phyloP scores from a whole-genome alignment of 345 rosid genomes.

The Dipteronia dyeriana region DNA sequence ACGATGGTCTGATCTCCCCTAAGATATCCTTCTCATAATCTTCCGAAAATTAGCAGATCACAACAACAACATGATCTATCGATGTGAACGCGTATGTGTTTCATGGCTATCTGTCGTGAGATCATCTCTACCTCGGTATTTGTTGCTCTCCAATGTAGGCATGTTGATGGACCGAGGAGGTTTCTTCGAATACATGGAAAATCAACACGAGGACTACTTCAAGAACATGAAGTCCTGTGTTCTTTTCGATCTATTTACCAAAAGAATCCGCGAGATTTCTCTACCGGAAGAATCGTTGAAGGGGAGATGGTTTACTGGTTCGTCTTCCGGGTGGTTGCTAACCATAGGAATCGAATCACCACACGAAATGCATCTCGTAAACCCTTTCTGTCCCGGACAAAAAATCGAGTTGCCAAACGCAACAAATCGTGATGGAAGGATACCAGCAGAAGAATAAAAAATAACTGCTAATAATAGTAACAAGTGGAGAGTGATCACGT shows the following conservation, averaged over 20 bases:
- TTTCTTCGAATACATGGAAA: too few relatives aligned
- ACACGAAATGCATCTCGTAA: background rate
- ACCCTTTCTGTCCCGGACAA: background rate
- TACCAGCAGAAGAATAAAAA: too few relatives aligned
- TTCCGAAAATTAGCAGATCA: background rate
- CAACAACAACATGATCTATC: background rate
- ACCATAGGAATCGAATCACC: background rate
- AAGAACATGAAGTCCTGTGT: background rate
- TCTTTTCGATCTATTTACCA: background rate
- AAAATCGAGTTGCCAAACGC: too few relatives aligned
- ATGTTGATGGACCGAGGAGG: too few relatives aligned
- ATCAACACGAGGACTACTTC: background rate
- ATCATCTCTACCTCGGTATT: background rate
- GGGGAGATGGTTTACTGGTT: background rate
- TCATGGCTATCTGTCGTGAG: slow-evolving; percentile 10
- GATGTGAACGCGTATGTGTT: background rate
- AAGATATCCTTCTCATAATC: background rate
- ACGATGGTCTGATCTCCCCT: slow-evolving; percentile 3
- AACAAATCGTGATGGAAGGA: too few relatives aligned
- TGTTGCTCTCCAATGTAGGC: background rate
- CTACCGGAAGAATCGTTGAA: background rate
- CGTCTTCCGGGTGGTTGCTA: background rate
- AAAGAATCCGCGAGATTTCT: background rate
- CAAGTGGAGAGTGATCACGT: background rate
- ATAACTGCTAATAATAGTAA: too few relatives aligned